Base-by-base conservation (phyloP, 2,329 filamentous ascomycete genomes). In the Colletotrichum orbiculare region DNA sequence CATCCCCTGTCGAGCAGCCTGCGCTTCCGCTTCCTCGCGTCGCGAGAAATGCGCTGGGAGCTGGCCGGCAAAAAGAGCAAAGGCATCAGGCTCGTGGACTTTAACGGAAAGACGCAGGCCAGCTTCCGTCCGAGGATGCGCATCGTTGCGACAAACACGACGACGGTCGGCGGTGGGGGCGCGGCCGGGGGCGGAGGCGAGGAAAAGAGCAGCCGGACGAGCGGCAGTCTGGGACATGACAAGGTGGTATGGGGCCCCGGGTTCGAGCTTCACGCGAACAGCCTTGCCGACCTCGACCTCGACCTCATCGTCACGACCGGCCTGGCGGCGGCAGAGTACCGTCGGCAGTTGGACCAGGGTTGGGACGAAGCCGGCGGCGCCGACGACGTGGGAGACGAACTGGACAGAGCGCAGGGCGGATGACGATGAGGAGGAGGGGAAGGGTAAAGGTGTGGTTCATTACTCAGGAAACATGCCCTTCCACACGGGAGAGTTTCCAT, bases 291-390 rank as follows among this genome's bases (percentile, higher is more conserved):
- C 33, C 58, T 67, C 11, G 54, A 67, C 25, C 37, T 68, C 6
- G 66, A 68, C 13, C 42, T 68, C 48, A 41, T 68, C 34, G 54
- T 68, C 41, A 45, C 55, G 15, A 68, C 66, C 7, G 66, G 66
- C 50, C 47, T 68, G 45, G 66, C 64, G 8, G 64, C 59, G 12
- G 66, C 64, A 39, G 66, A 68, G 42, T 43, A 68, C 34, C 66
- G 59, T 54, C 58, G 64, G 49, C 58, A 65, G 41, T 57, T 65
- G 49, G 12, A 64, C 33, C 46, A 58, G 10, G 38, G 56, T 54
- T 68, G 64, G 64, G 42, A 64, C 33, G 35, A 56, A 33, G 41
- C 38, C 4, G 33, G 25, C 25, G 25, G 25, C 25, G 25, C 25
- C 25, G 25, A 25, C 25, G 25, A 25, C 25, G 25, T 25, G 25